Base-by-base conservation (phyloP, 2,329 filamentous ascomycete species). In the Diaporthe sp. region DNA sequence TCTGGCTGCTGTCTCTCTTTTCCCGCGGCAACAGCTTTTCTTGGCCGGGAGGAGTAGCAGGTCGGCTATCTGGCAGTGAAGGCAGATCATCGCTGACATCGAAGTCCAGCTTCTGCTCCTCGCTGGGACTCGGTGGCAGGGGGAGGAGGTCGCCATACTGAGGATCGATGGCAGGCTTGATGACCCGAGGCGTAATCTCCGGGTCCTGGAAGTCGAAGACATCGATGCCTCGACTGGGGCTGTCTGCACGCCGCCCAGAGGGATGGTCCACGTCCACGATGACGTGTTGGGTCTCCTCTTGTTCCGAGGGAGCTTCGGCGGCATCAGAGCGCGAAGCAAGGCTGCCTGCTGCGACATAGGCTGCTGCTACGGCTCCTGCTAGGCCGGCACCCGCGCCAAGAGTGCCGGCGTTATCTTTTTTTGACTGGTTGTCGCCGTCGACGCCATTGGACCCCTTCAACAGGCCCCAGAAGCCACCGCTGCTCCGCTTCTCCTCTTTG, bases 371-470 rank as follows among this genome's bases (percentile, higher is more conserved):
- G 82, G 85, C 87, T 84, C 87, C 87, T 86, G 86, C 87, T 84
- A 89, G 82, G 89, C 91, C 91, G 90, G 86, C 91, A 92, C 91
- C 90, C 87, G 89, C 90, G 91, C 91, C 91, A 90, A 89, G 87
- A 88, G 88, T 92, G 89, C 86, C 91, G 91, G 91, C 90, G 88
- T 90, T 91, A 92, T 85, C 91, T 92, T 92, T 84, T 85, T 78
- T 76, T 82, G 79, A 76, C 78, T 81, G 82, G 70, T 84, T 82
- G 74, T 84, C 83, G 47, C 79, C 81, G 47, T 82, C 83, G 72
- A 77, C 81, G 75, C 84, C 84, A 65, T 85, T 84, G 15, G 84
- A 84, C 76, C 81, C 84, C 78, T 86, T 88, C 82, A 88, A 85
- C 76, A 89, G 85, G 79, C 85, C 85, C 73, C 90, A 89, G 78